phyloP scores from a whole-genome alignment of 1,139 yeast genomes.

The Candida neerlandica region DNA sequence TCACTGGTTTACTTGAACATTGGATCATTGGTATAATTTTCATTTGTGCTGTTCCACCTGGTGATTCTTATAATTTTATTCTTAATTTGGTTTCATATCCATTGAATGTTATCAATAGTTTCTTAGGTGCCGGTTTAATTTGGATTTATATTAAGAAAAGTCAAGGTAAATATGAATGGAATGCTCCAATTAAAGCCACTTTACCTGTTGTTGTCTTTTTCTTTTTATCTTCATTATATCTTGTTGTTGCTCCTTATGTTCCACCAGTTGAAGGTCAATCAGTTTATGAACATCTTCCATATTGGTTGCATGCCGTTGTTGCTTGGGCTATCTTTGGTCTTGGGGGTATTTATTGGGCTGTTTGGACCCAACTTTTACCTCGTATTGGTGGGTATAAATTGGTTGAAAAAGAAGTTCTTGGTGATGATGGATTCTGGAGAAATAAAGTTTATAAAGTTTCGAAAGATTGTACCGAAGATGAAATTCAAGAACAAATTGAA shows the following conservation, averaged over 20 bases:
- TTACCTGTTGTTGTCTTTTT: conserved; percentile 66
- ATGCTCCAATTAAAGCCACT: conserved; percentile 73
- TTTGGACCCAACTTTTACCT: conserved; percentile 69
- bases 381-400: conserved; percentile 58
- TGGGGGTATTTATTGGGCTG: conserved; percentile 72
- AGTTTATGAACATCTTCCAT: conserved; percentile 69
- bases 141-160: conserved; percentile 46
- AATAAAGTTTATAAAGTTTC: conserved; percentile 54
- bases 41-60: conserved; percentile 47
- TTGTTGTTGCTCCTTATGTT: conserved; percentile 78
- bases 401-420: conserved; percentile 60
- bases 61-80: conserved; percentile 52
- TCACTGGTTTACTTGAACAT: conserved; percentile 63
- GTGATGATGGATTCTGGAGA: conserved; percentile 78
- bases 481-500: conserved; percentile 11
- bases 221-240: conserved; percentile 66
- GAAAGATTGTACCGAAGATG: conserved; percentile 22
- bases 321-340: conserved; percentile 77
- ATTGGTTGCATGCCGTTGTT: conserved; percentile 81
- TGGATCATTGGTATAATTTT: conserved; percentile 53
- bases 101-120: conserved; percentile 53
- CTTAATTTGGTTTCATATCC: conserved; percentile 53
- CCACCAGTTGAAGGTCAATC: conserved; percentile 71
- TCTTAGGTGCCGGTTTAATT: conserved; percentile 45
- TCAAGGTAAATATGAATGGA: conserved; percentile 63